Evolutionary conservation across 495 filamentous ascomycete species (phyloP), one percentile per base, ranked within the genome.

Genomic region (Xylaria nigripes): DNA sequence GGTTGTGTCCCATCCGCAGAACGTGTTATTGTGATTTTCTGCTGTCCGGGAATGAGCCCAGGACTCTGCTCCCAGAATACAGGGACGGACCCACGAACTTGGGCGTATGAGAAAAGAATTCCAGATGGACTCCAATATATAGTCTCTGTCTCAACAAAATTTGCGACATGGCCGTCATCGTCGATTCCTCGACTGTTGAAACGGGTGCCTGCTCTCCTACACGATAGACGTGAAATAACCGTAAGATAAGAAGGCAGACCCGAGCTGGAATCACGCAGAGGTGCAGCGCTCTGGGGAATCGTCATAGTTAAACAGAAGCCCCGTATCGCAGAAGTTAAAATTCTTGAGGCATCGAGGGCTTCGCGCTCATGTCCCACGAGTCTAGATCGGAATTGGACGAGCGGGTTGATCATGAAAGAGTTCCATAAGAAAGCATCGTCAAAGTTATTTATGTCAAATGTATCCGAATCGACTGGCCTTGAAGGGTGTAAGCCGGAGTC

Each of bases 151-250:
- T 84, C 81, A 19, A 83, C 81, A 60, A 80, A 96, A 65, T 97
- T 97, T 32, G 94, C 90, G 16, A 96, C 94, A 65, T 97, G 85
- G 13, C 93, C 93, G 63, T 97, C 91, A 70, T 98, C 93, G 62
- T 98, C 93, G 55, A 97, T 95, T 38, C 93, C 93, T 52, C 93
- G 80, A 27, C 91, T 86, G 69, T 98, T 97, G 74, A 97, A 98
- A 53, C 93, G 79, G 19, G 93, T 98, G 13, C 93, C 93, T 45
- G 94, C 93, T 70, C 90, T 85, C 58, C 83, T 79, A 64, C 93
- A 97, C 7, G 91, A 96, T 48, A 96, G 75, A 16, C 94, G 83
- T 6, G 93, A 97, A 30, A 96, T 91, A 18, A 97, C 73, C 3
- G 91, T 96, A 53, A 98, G 72, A 34, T 79, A 80, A 2, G 89